Evolutionary conservation across 2,329 filamentous ascomycete genomes (phyloP), one percentile per base, ranked within the genome.

Genomic region (Fusarium vanettenii): DNA sequence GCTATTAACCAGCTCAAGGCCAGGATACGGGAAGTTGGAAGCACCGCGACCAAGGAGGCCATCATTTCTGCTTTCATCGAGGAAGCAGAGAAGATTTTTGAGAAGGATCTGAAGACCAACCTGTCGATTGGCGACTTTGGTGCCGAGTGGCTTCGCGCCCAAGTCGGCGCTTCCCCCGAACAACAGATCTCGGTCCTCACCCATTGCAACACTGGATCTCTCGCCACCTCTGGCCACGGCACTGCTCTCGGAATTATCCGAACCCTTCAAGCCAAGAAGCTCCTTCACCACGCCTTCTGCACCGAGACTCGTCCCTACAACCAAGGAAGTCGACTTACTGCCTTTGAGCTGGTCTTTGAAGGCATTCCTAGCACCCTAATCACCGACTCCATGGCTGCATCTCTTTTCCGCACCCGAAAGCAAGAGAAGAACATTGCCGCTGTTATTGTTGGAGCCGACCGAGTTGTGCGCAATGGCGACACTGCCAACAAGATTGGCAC

Each of bases 401-500:
- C 96, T 0, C 88, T 99, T 10, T 93, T 99, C 80, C 84, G 85
- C 22, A 89, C 89, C 27, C 85, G 89, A 55, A 91, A 91, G 76
- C 85, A 87, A 25, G 84, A 88, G 41, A 88, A 91, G 80, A 91
- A 92, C 79, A 94, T 99, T 69, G 89, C 91, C 7, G 96, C 95
- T 7, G 94, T 99, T 61, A 92, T 99, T 33, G 97, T 99, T 0
- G 97, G 97, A 31, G 97, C 97, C 4, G 97, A 99, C 82, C 91
- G 97, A 66, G 97, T 99, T 16, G 97, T 96, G 35, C 94, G 95
- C 60, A 99, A 99, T 79, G 97, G 97, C 33, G 97, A 99, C 84
- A 98, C 97, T 0, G 97, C 97, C 66, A 99, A 99, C 86, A 99
- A 99, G 87, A 97, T 99, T 71, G 97, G 97, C 61, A 99, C 97